Base-by-base conservation (phyloP, 768 basidiomycete genomes). In the Pulveroboletus frians region DNA sequence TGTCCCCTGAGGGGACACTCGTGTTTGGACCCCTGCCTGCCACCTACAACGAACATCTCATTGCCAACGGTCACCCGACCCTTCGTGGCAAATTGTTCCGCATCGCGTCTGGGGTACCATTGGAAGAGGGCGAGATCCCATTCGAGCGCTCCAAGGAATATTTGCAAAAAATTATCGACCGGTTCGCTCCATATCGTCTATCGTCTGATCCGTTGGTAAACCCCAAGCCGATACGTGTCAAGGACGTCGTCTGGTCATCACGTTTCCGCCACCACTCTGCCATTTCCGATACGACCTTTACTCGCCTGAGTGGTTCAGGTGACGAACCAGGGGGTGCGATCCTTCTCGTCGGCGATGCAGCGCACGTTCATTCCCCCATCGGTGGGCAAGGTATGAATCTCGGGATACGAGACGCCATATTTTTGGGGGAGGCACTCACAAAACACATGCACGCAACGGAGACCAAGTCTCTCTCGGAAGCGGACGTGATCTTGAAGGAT, bases 311-410 rank as follows among this genome's bases (percentile, higher is more conserved):
- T 1, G 50, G 50, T 1, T 45, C 49, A 1, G 51, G 43, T 1
- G 34, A 13, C n/a, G 39, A 49, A 18, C 29, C 51, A 34, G 49
- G 48, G n/a, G 63, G 62, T 0, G 57, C 18, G 0, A 48, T 68
- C 35, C 10, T 68, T 27, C 58, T 78, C 39, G 42, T 74, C 2
- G 75, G 75, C 1, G 76, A 77, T 54, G 77, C 78, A 1, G 80
- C 78, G 18, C 70, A 76, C 18, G 73, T 79, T 41, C 80, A 80
- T 47, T 76, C 79, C 1, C 78, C 80, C 4, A 69, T 71, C 2
- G 78, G 80, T 3, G 80, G 79, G 1, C 79, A 81, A 52, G 80
- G 80, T 7, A 77, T 81, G 78, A 80, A 80, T 51, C 71, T 81
- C 21, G 78, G 79, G 9, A 59, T 81, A 20, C 72, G 79, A 10